Percentiles rank a stretch among this genome's conserved stretches.
Conservation (phyloP, 306 rosid genomes). For the Quercus dentata region DNA sequence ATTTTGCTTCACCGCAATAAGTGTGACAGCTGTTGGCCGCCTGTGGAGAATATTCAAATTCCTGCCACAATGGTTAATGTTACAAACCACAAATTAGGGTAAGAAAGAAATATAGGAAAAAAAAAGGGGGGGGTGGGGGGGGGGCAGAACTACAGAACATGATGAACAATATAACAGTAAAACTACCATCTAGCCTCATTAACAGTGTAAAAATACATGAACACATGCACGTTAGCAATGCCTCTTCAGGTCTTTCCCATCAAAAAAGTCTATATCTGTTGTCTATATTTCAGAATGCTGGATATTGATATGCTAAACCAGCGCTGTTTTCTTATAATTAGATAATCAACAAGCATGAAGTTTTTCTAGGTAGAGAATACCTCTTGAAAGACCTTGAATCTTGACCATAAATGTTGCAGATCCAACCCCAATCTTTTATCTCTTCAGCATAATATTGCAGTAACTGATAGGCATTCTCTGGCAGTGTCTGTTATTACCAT, state of each 20-base stretch:
- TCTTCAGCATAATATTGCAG: constrained; percentile 64
- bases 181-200: background rate
- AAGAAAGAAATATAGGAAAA: background rate
- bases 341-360: background rate
- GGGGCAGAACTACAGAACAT: background rate
- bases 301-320: background rate
- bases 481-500: constrained; percentile 53
- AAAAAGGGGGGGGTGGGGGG: too few relatives aligned
- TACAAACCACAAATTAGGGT: constrained; percentile 12
- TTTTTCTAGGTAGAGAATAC: constrained; percentile 29
- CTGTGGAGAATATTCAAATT: constrained; percentile 70
- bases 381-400: constrained; percentile 69
- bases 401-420: constrained; percentile 64
- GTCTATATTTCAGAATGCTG: background rate
- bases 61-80: constrained; percentile 47
- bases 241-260: constrained; percentile 10
- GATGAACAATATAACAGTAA: background rate
- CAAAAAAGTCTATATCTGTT: background rate
- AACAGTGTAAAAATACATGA: background rate
- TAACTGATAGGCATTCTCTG: constrained; percentile 82
- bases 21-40: constrained; percentile 50
- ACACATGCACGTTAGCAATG: background rate
- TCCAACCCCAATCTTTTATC: constrained; percentile 91
- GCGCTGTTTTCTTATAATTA: background rate
- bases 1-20: constrained; percentile 56